Evolutionary conservation across 2,329 filamentous ascomycete species (phyloP).

Genomic region (Alternaria triticina): DNA sequence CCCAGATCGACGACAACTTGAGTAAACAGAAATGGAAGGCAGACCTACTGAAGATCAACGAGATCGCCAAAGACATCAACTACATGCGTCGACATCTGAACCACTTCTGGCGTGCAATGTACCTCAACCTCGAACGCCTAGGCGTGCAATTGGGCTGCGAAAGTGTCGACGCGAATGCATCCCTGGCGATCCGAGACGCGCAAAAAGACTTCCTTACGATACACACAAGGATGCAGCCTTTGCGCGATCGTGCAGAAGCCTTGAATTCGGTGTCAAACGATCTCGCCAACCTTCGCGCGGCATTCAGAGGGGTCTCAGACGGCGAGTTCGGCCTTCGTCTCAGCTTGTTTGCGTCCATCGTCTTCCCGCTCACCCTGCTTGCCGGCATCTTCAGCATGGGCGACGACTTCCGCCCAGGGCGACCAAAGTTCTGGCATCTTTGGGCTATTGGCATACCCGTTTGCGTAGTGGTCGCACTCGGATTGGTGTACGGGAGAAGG

Average conservation of each 20-base stretch:
- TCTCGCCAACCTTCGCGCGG: conserved; percentile 20
- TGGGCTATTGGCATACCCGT: conserved; percentile 27
- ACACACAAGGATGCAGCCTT: conserved; percentile 15
- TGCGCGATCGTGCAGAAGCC: conserved; percentile 22
- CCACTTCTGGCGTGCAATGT: conserved; percentile 23
- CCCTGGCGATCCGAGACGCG: conserved; percentile 14
- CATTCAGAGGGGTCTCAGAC: conserved; percentile 25
- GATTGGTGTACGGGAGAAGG: neutral
- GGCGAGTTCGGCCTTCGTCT: conserved; percentile 20
- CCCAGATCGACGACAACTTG: conserved; percentile 12
- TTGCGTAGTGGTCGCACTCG: neutral
- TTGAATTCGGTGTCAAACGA: conserved; percentile 23
- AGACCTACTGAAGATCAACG: conserved; percentile 17
- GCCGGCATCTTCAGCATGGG: conserved; percentile 14
- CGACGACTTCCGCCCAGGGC: conserved; percentile 20
- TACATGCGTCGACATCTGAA: conserved; percentile 23
- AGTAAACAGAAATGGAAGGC: conserved; percentile 16
- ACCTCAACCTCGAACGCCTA: conserved; percentile 18
- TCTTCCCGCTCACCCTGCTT: conserved; percentile 19
- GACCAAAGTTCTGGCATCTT: conserved; percentile 25
- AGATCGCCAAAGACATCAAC: conserved; percentile 23
- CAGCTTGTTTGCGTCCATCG: neutral
- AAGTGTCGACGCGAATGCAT: neutral
- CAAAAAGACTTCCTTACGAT: conserved; percentile 28
- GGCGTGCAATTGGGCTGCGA: neutral